Evolutionary conservation across 2,329 filamentous ascomycete species (phyloP), one percentile per base, ranked within the genome.

Genomic region (Mycosphaerella sp.): DNA sequence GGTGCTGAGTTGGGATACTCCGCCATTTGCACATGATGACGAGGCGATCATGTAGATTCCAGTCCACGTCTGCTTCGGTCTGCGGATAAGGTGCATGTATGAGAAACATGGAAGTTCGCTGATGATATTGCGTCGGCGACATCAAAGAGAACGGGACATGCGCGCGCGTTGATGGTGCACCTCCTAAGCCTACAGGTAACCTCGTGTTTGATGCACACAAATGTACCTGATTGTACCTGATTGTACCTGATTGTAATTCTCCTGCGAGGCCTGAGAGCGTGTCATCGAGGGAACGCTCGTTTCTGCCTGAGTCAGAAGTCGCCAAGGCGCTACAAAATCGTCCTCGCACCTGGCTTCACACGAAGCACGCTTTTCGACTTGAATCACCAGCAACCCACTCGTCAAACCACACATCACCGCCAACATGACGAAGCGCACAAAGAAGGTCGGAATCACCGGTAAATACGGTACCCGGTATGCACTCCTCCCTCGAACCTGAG

Each of bases 391-490:
- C 53, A 48, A 50, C 36, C 49, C 53, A 41, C 32, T 56, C 45
- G 59, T 58, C 59, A 57, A 51, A 34, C 55, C 45, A 56, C 56
- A 62, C 61, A 54, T 51, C 45, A 61, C 63, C 61, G 64, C 56
- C 81, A 89, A 85, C 78, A 93, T 93, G 87, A 89, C 88, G 76
- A 92, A 93, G 84, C 85, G 89, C 81, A 95, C 89, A 67, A 95
- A 89, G 87, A 95, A 95, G 87, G 90, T 95, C 85, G 89, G 89
- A 77, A 91, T 96, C 77, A 96, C 92, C 81, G 89, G 91, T 80
- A 95, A 95, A 85, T 96, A 95, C 80, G 91, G 91, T 83, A 91
- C 87, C 75, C 89, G 90, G 86, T 95, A 87, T 78, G 85, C 56
- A 58, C 31, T 31, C 42, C 48, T 50, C 56, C 53, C 51, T 48